Evolutionary conservation across 352 stramenopile genomes (phyloP), one percentile per base, ranked within the genome.

Genomic region (Blastocystis sp.): DNA sequence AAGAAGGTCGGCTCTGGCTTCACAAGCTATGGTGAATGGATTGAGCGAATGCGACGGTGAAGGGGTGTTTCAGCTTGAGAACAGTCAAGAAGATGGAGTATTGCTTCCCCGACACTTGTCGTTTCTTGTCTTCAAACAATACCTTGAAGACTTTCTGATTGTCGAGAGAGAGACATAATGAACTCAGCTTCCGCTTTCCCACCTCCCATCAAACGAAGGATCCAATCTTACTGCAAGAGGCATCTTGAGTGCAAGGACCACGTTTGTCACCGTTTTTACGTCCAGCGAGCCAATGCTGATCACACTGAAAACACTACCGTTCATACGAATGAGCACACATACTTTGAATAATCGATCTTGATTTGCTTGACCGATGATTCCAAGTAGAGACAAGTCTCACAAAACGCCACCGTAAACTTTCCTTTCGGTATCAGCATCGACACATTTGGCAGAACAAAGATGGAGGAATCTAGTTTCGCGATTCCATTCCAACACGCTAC

Each of bases 51-150:
- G 9, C 7, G 9, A 57, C 69, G 21, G 69, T 64, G 27, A 65
- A 81, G 14, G 69, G 16, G 40, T 48, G 63, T 32, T 63, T 81
- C 21, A 57, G n/a, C 27, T 81, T 81, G 8, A 81, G 24, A 14
- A 81, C 56, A 21, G 69, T 81, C 2, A 81, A 40, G 48, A 81
- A 81, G 46, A 81, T 81, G n/a, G 69, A 81, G 21, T 81, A 81
- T 6, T 32, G 44, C 34, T 81, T 81, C 44, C 69, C 69, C 14
- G 16, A 32, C 7, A 81, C 24, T 64, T 81, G 44, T 21, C 69
- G 69, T 27, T 81, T 81, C 51, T 81, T 81, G 32, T 81, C 69
- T 61, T 54, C 48, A 42, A 81, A 81, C 6, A 63, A 49, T 11
- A 46, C 63, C 27, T 81, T 57, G 27, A 38, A 40, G 1, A 21